A percentile compares a stretch with the other conserved stretches of the same genome.
phyloP scores from a whole-genome alignment of 2,329 filamentous ascomycete genomes.

The Fusarium tuaranense region DNA sequence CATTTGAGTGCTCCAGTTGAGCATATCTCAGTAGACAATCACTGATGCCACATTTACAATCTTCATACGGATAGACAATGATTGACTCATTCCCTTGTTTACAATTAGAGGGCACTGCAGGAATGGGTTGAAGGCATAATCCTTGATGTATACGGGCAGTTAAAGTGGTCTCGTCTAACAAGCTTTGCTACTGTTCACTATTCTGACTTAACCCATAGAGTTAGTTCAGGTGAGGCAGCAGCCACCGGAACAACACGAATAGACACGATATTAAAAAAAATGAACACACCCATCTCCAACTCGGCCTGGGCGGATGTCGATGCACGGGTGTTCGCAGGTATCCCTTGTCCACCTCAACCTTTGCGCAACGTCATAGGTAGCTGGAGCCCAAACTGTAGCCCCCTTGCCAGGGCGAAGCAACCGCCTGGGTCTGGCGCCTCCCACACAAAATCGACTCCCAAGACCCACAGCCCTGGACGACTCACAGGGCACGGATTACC shows the following conservation, averaged over 20 bases:
- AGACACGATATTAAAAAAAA: neutral
- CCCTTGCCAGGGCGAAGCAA: neutral
- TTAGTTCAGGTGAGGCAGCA: neutral
- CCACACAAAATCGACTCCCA: neutral
- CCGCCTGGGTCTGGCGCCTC: neutral
- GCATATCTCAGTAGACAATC: neutral
- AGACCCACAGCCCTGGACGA: conserved; percentile 49
- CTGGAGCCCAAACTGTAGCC: neutral
- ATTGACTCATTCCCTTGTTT: neutral
- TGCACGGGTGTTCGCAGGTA: conserved; percentile 1
- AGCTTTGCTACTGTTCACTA: neutral
- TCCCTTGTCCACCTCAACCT: neutral
- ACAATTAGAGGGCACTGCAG: neutral
- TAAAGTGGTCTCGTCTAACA: neutral
- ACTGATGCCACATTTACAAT: neutral
- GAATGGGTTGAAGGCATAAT: neutral
- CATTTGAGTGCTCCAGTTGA: neutral
- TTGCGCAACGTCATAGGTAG: neutral
- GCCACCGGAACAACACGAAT: neutral
- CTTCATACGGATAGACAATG: neutral
- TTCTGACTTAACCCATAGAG: neutral
- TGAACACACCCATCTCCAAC: neutral
- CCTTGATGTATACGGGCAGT: neutral
- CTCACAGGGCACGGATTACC: conserved; percentile 48
- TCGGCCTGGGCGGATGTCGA: neutral